These are phyloP conservation scores for Haplosporangium gracile DNA, from an alignment of 192 early-diverging fungal genomes.

Conservation along the genomic window DNA sequence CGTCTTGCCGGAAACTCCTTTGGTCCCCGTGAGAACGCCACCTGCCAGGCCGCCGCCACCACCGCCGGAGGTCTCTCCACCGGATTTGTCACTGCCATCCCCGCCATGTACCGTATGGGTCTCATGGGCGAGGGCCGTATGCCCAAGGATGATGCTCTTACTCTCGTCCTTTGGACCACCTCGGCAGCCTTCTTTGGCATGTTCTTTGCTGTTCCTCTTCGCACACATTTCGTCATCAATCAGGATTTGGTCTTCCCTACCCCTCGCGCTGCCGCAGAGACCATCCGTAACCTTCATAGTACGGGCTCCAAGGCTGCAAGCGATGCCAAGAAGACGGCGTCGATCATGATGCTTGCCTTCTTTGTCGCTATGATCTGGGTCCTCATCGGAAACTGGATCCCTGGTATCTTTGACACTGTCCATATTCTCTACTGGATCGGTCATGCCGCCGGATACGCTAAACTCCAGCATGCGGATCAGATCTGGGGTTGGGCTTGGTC, in stretches of 20 bases:
- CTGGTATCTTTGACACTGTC: conserved; percentile 51
- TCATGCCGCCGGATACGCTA: conserved; percentile 44
- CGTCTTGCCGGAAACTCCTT: conserved; percentile 63
- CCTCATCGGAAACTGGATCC: conserved; percentile 63
- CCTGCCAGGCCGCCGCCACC: conserved; percentile 77
- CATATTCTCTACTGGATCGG: conserved; percentile 71
- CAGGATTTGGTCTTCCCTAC: conserved; percentile 79
- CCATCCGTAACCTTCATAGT: conserved; percentile 70
- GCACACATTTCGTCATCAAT: conserved; percentile 76
- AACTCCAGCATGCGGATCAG: conserved; percentile 61
- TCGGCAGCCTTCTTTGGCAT: conserved; percentile 76
- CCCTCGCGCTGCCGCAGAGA: conserved; percentile 75
- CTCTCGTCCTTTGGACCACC: conserved; percentile 68
- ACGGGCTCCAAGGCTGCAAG: conserved; percentile 59
- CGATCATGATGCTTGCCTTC: conserved; percentile 64
- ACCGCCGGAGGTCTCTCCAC: conserved; percentile 75
- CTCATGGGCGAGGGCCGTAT: conserved; percentile 58
- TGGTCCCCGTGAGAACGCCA: conserved; percentile 76
- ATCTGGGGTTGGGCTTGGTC: conserved; percentile 62
- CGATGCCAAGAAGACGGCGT: conserved; percentile 64
- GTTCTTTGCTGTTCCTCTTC: conserved; percentile 78
- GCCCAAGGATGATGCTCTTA: conserved; percentile 63
- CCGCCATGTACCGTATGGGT: conserved; percentile 76
- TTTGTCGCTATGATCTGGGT: conserved; percentile 60
- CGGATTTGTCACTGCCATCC: conserved; percentile 75